These are phyloP conservation scores for Boletus sp. DNA, from an alignment of 768 basidiomycete genomes.

Conservation along the genomic window DNA sequence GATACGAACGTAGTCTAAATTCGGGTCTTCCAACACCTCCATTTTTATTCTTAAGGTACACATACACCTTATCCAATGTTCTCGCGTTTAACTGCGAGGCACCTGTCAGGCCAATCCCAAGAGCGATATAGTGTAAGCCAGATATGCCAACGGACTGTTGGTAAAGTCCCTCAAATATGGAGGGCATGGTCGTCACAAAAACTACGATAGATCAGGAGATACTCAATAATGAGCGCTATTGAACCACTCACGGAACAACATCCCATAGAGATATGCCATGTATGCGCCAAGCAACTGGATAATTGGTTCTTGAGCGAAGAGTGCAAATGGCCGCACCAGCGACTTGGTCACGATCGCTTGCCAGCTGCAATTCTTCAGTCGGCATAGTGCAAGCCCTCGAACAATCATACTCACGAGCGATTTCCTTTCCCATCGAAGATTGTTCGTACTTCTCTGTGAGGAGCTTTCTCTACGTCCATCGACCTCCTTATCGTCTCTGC, in stretches of 20 bases:
- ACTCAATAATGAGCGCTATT: not conserved
- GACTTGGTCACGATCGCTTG: constrained; percentile 48
- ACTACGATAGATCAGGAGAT: constrained; percentile 39
- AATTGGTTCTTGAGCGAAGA: constrained; percentile 63
- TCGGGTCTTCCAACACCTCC: constrained; percentile 57
- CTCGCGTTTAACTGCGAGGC: constrained; percentile 56
- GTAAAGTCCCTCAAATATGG: constrained; percentile 57
- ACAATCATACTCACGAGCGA: constrained; percentile 40
- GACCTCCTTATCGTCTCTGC: constrained; percentile 44
- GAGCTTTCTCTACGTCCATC: constrained; percentile 48
- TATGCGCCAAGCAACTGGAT: constrained; percentile 66
- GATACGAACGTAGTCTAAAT: constrained; percentile 44
- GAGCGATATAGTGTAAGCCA: constrained; percentile 68
- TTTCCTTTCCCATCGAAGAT: constrained; percentile 42
- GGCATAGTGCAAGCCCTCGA: not conserved
- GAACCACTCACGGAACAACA: constrained; percentile 48
- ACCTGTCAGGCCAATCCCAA: constrained; percentile 58
- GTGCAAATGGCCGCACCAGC: constrained; percentile 62
- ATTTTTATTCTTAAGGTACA: constrained; percentile 45
- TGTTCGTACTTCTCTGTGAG: constrained; percentile 41
- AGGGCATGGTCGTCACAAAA: constrained; percentile 63
- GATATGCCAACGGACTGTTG: constrained; percentile 54
- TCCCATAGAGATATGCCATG: constrained; percentile 68
- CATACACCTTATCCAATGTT: constrained; percentile 54
- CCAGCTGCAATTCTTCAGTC: constrained; percentile 41